Evolutionary conservation across 169 alveolate genomes (phyloP), one percentile per base, ranked within the genome.

Genomic region (Sarcocystis neurona): DNA sequence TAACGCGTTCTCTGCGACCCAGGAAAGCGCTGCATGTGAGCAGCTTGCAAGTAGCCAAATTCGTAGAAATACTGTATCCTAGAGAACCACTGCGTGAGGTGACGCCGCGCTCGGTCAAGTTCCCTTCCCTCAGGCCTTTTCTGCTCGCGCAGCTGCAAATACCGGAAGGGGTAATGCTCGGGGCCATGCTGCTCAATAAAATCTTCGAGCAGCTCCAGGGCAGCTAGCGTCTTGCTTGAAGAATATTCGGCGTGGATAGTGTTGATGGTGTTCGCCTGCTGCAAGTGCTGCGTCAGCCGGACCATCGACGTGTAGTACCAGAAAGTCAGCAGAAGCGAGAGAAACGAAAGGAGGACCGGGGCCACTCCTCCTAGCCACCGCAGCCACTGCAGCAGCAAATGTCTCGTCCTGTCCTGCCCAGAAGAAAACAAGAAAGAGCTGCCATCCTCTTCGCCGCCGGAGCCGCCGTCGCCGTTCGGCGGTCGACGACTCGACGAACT

Each of bases 281-380:
- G 91, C 58, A 87, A 60, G 68, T 79, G 77, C 79, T 78, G 79
- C 48, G 91, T 87, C 56, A 87, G 77, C 1, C 44, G 44, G 41
- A 87, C 86, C 91, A 87, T 87, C 77, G 77, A 78, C 48, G 78
- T 70, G 88, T 87, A 87, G 60, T 87, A 87, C 87, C 86, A 87
- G 58, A 74, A 37, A 15, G 91, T 77, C 87, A 87, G 78, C 47
- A 58, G 53, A 39, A 87, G 47, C 12, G 88, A 72, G 63, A 63
- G 39, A 23, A 78, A 30, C 39, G 91, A 87, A 20, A 87, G 70
- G n/a, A n/a, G n/a, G n/a, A n/a, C n/a, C n/a, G n/a, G n/a, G n/a
- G n/a, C n/a, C n/a, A n/a, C n/a, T n/a, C n/a, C n/a, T n/a, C n/a
- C n/a, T n/a, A n/a, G n/a, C n/a, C n/a, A n/a, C n/a, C n/a, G n/a